These are phyloP conservation scores for Lentithecium fluviatile DNA, from an alignment of 495 filamentous ascomycete genomes.

Conservation along the genomic window DNA sequence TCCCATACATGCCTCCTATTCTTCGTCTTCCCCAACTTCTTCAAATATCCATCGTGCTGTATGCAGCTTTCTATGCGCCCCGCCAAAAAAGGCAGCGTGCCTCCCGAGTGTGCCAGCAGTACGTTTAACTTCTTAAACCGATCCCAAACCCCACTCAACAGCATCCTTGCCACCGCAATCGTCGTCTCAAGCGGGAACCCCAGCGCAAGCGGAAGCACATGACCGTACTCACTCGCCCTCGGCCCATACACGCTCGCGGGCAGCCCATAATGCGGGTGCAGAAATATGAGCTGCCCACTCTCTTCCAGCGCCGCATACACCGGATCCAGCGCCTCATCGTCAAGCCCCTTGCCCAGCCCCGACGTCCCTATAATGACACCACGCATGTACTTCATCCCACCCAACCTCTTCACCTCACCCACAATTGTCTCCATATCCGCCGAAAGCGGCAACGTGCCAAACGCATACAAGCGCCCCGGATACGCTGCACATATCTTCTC, in stretches of 20 bases:
- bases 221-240: conserved; percentile 71
- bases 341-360: conserved; percentile 76
- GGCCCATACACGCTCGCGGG: conserved; percentile 75
- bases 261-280: conserved; percentile 93
- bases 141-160: conserved; percentile 81
- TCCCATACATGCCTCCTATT: conserved; percentile 69
- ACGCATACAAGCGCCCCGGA: conserved; percentile 67
- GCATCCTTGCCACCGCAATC: conserved; percentile 85
- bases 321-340: conserved; percentile 69
- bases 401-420: conserved; percentile 62
- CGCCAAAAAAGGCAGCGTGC: conserved; percentile 84
- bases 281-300: conserved; percentile 65
- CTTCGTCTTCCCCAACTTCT: conserved; percentile 50
- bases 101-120: conserved; percentile 83
- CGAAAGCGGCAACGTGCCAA: conserved; percentile 77
- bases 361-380: conserved; percentile 88
- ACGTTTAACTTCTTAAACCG: conserved; percentile 67
- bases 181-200: conserved; percentile 95
- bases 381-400: conserved; percentile 62
- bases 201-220: conserved; percentile 81
- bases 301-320: conserved; percentile 69
- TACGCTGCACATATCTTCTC: conserved; percentile 61
- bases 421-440: conserved; percentile 61
- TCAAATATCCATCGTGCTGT: conserved; percentile 71
- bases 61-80: conserved; percentile 88